Evolutionary conservation across 2,329 filamentous ascomycete species (phyloP).

Genomic region (Ophiocordyceps robertsii): DNA sequence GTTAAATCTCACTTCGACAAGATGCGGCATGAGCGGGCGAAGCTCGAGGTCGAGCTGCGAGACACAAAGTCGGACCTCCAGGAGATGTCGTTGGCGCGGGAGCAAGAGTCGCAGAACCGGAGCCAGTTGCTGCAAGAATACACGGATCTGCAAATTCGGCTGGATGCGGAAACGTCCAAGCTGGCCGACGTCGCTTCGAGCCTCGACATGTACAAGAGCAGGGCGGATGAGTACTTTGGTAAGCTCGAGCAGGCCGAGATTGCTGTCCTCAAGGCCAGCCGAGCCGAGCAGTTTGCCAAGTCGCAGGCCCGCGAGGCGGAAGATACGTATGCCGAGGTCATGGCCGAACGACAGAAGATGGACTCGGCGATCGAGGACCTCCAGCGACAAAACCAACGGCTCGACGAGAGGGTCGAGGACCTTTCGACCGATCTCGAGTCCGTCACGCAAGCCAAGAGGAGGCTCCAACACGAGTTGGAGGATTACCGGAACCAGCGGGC

Average conservation of each 20-base stretch:
- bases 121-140: slow-evolving; percentile 85
- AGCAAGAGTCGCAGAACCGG: slow-evolving; percentile 79
- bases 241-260: slow-evolving; percentile 97
- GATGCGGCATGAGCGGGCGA: slow-evolving; percentile 66
- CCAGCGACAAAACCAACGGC: slow-evolving; percentile 75
- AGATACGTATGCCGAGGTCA: slow-evolving; percentile 76
- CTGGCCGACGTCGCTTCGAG: slow-evolving; percentile 73
- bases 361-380: slow-evolving; percentile 79
- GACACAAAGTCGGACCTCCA: slow-evolving; percentile 73
- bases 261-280: slow-evolving; percentile 77
- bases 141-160: slow-evolving; percentile 80
- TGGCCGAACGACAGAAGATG: slow-evolving; percentile 86
- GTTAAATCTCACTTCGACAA: slow-evolving; percentile 80
- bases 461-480: slow-evolving; percentile 91
- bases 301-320: slow-evolving; percentile 82
- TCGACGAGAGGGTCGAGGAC: slow-evolving; percentile 86
- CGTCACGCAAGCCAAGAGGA: slow-evolving; percentile 78
- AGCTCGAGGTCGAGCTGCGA: slow-evolving; percentile 73
- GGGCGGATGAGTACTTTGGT: slow-evolving; percentile 91
- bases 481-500: slow-evolving; percentile 92
- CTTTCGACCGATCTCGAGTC: slow-evolving; percentile 78
- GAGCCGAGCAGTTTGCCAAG: slow-evolving; percentile 90
- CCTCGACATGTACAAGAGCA: slow-evolving; percentile 77
- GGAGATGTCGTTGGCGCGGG: slow-evolving; percentile 63
- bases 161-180: slow-evolving; percentile 80